phyloP scores from a whole-genome alignment of 2,329 filamentous ascomycete genomes.

The Leptographium wingfieldii region DNA sequence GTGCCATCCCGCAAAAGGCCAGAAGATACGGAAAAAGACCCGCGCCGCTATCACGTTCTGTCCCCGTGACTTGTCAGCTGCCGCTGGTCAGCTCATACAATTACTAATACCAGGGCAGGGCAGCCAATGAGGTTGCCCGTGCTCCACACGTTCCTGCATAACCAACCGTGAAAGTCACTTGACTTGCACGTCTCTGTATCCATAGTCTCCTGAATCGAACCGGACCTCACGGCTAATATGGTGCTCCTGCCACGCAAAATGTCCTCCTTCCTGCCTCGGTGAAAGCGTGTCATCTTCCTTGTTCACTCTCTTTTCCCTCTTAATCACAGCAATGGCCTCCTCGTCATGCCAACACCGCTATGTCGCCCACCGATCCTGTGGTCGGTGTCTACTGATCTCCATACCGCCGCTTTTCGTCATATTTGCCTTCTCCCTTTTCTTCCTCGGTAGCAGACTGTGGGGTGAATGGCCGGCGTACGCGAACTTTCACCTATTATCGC shows the following conservation, averaged over 20 bases:
- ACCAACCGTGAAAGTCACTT: neutral
- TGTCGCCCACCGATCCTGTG: neutral
- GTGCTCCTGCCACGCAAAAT: neutral
- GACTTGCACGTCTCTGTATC: neutral
- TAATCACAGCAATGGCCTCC: neutral
- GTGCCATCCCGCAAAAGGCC: too few species aligned
- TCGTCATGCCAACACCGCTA: neutral
- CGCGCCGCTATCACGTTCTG: neutral
- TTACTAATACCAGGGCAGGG: neutral
- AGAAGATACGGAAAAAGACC: too few species aligned
- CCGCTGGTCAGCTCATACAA: neutral
- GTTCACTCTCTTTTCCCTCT: too few species aligned
- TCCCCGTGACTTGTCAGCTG: neutral
- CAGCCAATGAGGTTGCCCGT: neutral
- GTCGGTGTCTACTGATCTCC: neutral
- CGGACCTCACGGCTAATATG: neutral
- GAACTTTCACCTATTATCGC: neutral
- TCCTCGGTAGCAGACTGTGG: neutral
- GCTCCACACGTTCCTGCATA: neutral
- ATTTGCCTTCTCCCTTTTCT: neutral
- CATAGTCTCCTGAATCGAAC: neutral
- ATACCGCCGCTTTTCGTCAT: neutral
- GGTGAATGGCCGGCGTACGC: neutral
- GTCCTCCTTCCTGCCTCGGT: neutral
- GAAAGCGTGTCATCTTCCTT: neutral